Evolutionary conservation across 1,139 yeast genomes (phyloP), one percentile per base, ranked within the genome.

Genomic region (Scheffersomyces parashehatae): DNA sequence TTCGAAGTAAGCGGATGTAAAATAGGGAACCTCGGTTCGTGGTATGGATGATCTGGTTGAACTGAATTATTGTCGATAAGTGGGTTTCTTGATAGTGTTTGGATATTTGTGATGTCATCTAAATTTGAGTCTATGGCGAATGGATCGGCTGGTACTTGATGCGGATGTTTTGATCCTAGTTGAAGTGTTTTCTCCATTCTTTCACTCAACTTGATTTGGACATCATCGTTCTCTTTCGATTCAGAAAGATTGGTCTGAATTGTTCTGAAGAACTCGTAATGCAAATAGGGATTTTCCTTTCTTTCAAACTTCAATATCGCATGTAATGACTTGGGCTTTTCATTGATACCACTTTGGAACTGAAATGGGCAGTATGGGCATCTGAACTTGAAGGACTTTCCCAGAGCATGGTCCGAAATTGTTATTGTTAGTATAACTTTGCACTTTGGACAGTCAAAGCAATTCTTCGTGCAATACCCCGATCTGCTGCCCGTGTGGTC

Each of bases 391-490:
- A 73, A 72, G 33, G 58, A 48, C 49, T 73, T 73, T 1, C 75
- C 76, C 14, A 49, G 44, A 11, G 39, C 38, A 14, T 49, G 55
- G 48, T 68, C 67, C 4, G 52, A 44, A 10, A 68, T 59, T 3
- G 58, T 47, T 4, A 72, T 61, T 0, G 56, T 39, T 4, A 72
- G 48, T 37, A 61, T 55, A 0, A 71, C 52, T 3, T 51, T 41
- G 50, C 78, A 73, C 10, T 47, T 36, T 1, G 78, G 78, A 47
- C 79, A 73, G 16, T 54, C 59, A 46, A 72, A 72, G 50, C 79
- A 73, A 49, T 68, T 73, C 43, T 63, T 66, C 9, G 59, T 46
- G 49, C 77, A 73, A 42, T 59, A 51, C 1, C 51, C 50, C 12
- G 56, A 43, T 11, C 63, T 43, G 5, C 47, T 29, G 26, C 50